phyloP scores from a whole-genome alignment of 2,329 filamentous ascomycete genomes.

The Sporothrix variecibatus region DNA sequence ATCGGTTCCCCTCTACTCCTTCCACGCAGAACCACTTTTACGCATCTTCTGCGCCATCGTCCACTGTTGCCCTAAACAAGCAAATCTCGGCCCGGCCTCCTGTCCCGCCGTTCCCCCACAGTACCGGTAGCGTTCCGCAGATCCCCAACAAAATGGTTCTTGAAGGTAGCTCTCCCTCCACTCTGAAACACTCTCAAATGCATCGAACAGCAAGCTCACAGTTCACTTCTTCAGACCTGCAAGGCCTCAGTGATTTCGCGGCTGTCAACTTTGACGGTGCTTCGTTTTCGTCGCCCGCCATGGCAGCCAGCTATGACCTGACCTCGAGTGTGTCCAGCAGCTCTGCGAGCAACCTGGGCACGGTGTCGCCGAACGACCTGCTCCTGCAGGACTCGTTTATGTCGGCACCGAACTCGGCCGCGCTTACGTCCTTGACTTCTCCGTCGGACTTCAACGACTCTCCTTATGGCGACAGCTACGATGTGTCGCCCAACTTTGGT shows the following conservation, averaged over 20 bases:
- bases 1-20: slow-evolving; percentile 58
- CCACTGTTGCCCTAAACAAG: slow-evolving; percentile 59
- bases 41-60: slow-evolving; percentile 66
- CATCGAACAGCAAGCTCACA: slow-evolving; percentile 38
- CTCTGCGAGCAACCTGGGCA: slow-evolving; percentile 61
- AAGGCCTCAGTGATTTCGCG: slow-evolving; percentile 58
- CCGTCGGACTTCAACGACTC: slow-evolving; percentile 78
- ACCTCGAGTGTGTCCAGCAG: slow-evolving; percentile 46
- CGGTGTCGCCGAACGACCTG: slow-evolving; percentile 83
- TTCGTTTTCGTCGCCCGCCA: slow-evolving; percentile 57
- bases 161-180: slow-evolving; percentile 49
- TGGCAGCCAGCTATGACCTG: slow-evolving; percentile 55
- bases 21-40: slow-evolving; percentile 60
- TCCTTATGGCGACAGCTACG: slow-evolving; percentile 71
- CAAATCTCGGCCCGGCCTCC: slow-evolving; percentile 62
- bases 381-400: slow-evolving; percentile 67
- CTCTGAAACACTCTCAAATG: slow-evolving; percentile 29
- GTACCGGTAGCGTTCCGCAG: slow-evolving; percentile 38
- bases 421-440: slow-evolving; percentile 82
- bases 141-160: slow-evolving; percentile 52
- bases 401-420: slow-evolving; percentile 79
- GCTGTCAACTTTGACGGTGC: slow-evolving; percentile 53
- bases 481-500: slow-evolving; percentile 77
- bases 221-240: slow-evolving; percentile 49
- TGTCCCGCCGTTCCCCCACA: slow-evolving; percentile 70